Percentiles rank a stretch among this genome's conserved stretches.
Conservation (phyloP, 2,329 filamentous ascomycete species). For the Clonostachys rosea region DNA sequence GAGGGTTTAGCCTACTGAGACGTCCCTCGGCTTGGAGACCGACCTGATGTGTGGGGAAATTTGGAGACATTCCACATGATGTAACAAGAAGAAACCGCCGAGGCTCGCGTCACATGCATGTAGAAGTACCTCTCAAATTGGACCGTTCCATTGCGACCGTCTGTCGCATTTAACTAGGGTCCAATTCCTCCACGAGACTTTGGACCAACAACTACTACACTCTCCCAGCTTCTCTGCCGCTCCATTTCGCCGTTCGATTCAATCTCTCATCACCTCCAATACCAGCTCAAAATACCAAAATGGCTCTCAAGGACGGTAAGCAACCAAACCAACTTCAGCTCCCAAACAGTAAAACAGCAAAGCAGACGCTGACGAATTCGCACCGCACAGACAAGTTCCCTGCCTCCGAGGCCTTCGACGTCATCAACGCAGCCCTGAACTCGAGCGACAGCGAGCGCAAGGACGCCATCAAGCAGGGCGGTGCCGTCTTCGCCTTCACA, state of each 20-base stretch:
- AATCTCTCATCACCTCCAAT: too few species aligned
- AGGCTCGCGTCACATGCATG: conserved; percentile 24
- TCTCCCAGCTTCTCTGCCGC: too few species aligned
- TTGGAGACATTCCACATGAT: background rate
- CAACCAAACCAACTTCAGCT: background rate
- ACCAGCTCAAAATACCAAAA: conserved; percentile 28
- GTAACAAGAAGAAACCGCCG: conserved; percentile 9
- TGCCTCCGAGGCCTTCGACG: conserved; percentile 86
- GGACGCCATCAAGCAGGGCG: conserved; percentile 84
- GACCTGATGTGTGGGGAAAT: background rate
- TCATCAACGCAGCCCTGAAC: conserved; percentile 70
- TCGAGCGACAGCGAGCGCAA: conserved; percentile 69
- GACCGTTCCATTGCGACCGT: too few species aligned
- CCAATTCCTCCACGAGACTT: background rate
- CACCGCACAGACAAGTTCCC: conserved; percentile 68
- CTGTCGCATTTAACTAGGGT: background rate
- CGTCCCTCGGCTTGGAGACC: too few species aligned
- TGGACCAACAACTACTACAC: too few species aligned
- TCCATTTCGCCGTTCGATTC: too few species aligned
- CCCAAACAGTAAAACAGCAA: background rate
- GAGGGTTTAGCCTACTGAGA: too few species aligned
- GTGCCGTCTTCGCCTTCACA: conserved; percentile 84
- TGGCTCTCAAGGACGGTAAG: conserved; percentile 71
- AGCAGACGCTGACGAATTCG: background rate
- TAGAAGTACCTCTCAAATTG: too few species aligned